Evolutionary conservation across 192 early-diverging fungal species (phyloP).

Genomic region (Umbelopsis sp.): DNA sequence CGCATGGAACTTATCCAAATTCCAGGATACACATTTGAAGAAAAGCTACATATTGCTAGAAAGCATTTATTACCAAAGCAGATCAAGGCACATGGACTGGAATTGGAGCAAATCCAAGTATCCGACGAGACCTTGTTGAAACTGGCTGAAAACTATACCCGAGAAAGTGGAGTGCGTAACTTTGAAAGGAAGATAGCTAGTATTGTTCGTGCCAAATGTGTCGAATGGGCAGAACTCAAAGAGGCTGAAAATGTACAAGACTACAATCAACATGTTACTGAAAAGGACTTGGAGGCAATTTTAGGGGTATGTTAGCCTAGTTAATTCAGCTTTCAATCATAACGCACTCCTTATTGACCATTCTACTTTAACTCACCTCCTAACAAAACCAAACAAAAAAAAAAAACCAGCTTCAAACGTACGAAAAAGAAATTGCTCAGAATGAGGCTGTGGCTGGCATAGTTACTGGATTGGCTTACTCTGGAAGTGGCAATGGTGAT

Average conservation of each 20-base stretch:
- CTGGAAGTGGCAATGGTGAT: constrained; percentile 67
- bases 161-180: constrained; percentile 80
- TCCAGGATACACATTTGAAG: constrained; percentile 81
- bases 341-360: not conserved
- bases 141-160: constrained; percentile 71
- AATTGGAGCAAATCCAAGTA: constrained; percentile 47
- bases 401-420: constrained; percentile 54
- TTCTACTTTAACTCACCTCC: not conserved
- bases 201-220: constrained; percentile 68
- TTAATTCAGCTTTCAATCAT: not conserved
- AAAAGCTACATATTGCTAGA: constrained; percentile 78
- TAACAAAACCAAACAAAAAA: too few species aligned
- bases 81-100: constrained; percentile 62
- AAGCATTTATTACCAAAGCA: constrained; percentile 80
- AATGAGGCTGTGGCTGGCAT: constrained; percentile 67
- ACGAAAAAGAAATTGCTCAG: constrained; percentile 71
- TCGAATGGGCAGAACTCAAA: constrained; percentile 61
- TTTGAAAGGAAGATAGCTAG: constrained; percentile 74
- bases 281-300: constrained; percentile 58
- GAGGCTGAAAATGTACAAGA: constrained; percentile 38
- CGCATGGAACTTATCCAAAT: constrained; percentile 83
- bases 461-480: constrained; percentile 85
- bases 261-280: constrained; percentile 50
- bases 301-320: constrained; percentile 57
- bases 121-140: constrained; percentile 55